Evolutionary conservation across 2,329 filamentous ascomycete genomes (phyloP).

Genomic region (Elsinoe batatas): DNA sequence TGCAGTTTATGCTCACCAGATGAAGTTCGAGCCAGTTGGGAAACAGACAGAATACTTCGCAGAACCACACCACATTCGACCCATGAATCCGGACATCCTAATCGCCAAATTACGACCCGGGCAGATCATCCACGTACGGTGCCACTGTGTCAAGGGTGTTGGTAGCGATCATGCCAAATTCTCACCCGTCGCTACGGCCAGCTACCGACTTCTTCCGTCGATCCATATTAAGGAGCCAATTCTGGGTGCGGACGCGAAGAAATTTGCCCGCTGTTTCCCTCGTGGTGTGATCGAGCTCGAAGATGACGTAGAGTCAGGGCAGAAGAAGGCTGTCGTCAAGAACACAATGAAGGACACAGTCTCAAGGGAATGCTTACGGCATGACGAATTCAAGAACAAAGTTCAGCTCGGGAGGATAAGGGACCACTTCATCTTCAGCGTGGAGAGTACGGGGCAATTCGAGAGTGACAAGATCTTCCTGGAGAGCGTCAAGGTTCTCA

Average conservation of each 20-base stretch:
- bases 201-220: conserved; percentile 79
- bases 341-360: conserved; percentile 93
- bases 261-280: conserved; percentile 86
- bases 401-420: conserved; percentile 82
- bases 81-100: conserved; percentile 84
- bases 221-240: conserved; percentile 81
- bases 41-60: conserved; percentile 60
- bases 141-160: conserved; percentile 92
- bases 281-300: conserved; percentile 76
- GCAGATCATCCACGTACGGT: conserved; percentile 73
- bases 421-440: conserved; percentile 94
- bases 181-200: conserved; percentile 88
- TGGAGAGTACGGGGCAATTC: conserved; percentile 93
- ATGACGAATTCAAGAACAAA: conserved; percentile 89
- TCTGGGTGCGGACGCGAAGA: conserved; percentile 72
- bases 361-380: conserved; percentile 81
- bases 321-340: conserved; percentile 76
- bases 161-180: conserved; percentile 95
- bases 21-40: conserved; percentile 67
- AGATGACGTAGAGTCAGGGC: conserved; percentile 57
- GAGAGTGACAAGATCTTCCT: conserved; percentile 89
- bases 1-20: conserved; percentile 47
- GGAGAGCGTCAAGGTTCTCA: conserved; percentile 75
- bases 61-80: conserved; percentile 51
- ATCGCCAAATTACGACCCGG: conserved; percentile 88